Percentiles rank a stretch among this genome's conserved stretches.
phyloP scores from a whole-genome alignment of 805 yeast genomes.

The Candida koratica region DNA sequence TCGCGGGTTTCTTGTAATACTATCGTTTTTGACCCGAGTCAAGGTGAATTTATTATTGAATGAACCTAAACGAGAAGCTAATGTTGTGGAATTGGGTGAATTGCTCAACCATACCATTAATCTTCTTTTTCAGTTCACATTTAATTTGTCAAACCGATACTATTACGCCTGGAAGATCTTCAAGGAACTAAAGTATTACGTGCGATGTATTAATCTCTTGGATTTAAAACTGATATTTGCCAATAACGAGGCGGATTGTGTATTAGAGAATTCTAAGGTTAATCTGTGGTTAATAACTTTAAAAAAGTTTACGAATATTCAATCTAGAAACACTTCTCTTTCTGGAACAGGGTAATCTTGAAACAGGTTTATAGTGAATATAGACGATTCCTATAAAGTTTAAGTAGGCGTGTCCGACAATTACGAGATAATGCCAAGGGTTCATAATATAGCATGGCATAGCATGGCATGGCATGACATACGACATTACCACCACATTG shows the following conservation, averaged over 20 bases:
- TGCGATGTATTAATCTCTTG: constrained; percentile 4
- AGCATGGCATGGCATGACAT: too few relatives aligned
- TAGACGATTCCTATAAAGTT: background rate
- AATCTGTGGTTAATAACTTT: background rate
- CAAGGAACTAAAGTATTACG: constrained; percentile 6
- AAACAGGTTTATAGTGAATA: background rate
- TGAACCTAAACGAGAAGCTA: background rate
- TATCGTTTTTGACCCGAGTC: constrained; percentile 7
- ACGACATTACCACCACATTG: too few relatives aligned
- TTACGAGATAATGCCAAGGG: too few relatives aligned
- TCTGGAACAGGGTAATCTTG: too few relatives aligned
- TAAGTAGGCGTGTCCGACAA: too few relatives aligned
- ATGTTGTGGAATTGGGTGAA: background rate
- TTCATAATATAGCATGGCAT: too few relatives aligned
- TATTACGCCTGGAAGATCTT: constrained; percentile 57
- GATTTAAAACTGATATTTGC: background rate
- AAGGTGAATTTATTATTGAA: background rate
- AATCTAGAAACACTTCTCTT: too few relatives aligned
- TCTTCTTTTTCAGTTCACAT: constrained; percentile 2
- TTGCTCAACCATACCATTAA: constrained; percentile 1
- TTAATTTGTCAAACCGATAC: constrained; percentile 48
- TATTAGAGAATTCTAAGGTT: background rate
- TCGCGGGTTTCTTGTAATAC: constrained; percentile 4
- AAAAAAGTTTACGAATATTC: background rate
- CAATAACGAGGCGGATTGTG: background rate